Evolutionary conservation across 768 basidiomycete genomes (phyloP).

Genomic region (Trametes elegans): DNA sequence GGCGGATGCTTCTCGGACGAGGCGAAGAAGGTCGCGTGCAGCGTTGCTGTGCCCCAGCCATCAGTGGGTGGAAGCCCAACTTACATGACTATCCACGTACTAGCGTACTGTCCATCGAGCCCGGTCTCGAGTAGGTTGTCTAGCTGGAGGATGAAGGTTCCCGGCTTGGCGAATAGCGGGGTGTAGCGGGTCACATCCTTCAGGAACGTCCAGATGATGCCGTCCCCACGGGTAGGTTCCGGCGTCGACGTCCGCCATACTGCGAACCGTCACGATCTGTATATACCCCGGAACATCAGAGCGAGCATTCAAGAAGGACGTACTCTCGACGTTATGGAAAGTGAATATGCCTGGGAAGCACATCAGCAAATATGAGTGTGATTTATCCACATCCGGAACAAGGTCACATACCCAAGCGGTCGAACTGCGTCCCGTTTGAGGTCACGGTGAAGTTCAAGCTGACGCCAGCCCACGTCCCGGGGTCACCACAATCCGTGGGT

Average conservation of each 20-base stretch:
- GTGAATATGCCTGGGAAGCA: constrained; percentile 54
- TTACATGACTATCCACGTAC: constrained; percentile 34
- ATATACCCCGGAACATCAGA: neutral
- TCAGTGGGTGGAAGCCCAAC: too few relatives aligned
- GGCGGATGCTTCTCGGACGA: constrained; percentile 56
- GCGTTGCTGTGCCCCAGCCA: constrained; percentile 43
- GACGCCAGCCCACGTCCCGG: constrained; percentile 73
- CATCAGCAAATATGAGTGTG: too few relatives aligned
- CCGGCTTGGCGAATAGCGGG: constrained; percentile 65
- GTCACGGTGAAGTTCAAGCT: constrained; percentile 77
- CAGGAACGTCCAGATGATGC: constrained; percentile 76
- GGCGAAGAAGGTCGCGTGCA: constrained; percentile 71
- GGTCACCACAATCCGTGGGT: constrained; percentile 65
- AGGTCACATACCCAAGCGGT: constrained; percentile 44
- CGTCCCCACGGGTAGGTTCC: constrained; percentile 62
- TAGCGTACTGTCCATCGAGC: constrained; percentile 67
- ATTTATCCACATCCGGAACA: neutral
- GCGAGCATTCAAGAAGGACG: too few relatives aligned
- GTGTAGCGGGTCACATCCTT: constrained; percentile 76
- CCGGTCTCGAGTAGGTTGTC: constrained; percentile 63
- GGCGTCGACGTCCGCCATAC: constrained; percentile 83
- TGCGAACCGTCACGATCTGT: constrained; percentile 23
- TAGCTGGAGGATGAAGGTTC: constrained; percentile 70
- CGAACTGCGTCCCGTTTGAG: constrained; percentile 75
- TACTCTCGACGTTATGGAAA: constrained; percentile 77